Evolutionary conservation across 2,329 filamentous ascomycete species (phyloP), one percentile per base, ranked within the genome.

Genomic region (Calonectria pseudoreteaudii): DNA sequence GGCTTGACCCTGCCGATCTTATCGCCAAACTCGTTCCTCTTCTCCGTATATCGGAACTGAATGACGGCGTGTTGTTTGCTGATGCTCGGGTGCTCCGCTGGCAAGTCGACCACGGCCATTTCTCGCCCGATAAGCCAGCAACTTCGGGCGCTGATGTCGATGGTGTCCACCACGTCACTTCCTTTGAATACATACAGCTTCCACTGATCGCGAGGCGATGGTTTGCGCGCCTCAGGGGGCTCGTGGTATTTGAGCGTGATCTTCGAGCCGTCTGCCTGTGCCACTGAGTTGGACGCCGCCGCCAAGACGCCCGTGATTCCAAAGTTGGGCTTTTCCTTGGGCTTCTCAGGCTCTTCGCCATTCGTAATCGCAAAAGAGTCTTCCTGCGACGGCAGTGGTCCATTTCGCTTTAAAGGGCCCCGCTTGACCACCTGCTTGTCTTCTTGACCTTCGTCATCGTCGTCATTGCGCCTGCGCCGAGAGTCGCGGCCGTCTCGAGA

Each of bases 31-130:
- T 98, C 95, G 79, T 97, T 95, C 75, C 91, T 91, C 85, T 93
- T 95, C 81, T 95, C 94, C 26, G 94, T 91, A 82, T 95, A 93
- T 47, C 97, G 92, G 81, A 99, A 99, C 83, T 99, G 97, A 53
- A 99, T 90, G 11, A 96, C 97, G 0, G 96, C 96, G 84, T 99
- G 97, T 85, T 99, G 97, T 84, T 97, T 97, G 83, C 95, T 98
- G 81, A 95, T 92, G 84, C 95, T 98, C 0, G 96, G 95, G 82
- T 99, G 96, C 81, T 98, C 95, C 10, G 97, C 91, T 2, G 91
- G 87, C 71, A 98, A 88, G 82, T 99, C 97, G 2, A 94, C 95
- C 4, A 99, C 93, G 7, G 93, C 87, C 68, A 90, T 84, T 79
- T 98, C 96, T 60, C 96, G 90, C 0, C 97, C 97, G 11, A 98